Base-by-base conservation (phyloP, 768 basidiomycete species). In the Boletus sensibilis region DNA sequence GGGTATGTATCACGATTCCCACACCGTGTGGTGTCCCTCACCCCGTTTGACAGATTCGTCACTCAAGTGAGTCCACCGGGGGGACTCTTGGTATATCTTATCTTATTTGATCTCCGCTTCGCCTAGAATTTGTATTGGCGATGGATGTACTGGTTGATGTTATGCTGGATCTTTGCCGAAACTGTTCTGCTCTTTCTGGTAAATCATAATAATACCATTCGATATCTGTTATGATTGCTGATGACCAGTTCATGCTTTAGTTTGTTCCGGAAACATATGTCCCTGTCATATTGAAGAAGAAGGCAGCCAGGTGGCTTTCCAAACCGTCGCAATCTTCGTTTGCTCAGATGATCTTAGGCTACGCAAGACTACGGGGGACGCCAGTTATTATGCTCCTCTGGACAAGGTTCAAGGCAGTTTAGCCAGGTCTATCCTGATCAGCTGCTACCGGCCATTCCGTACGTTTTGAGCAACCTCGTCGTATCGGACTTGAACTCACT, bases 401-500 rank as follows among this genome's bases (percentile, higher is more conserved):
- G 92, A 93, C 48, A 73, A 68, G 38, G 68, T 72, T 5, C 69
- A 82, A 21, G 73, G 71, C 31, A 77, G 74, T 41, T 66, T 92
- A 11, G 27, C 68, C 4, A 60, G 62, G 13, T 79, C 83, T 1
- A 74, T 93, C 29, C 31, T 76, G 14, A 62, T 82, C 55, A 90
- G 86, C 60, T 85, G 85, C 59, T 85, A 79, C 51, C 83, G 75
- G 8, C 90, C 92, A 1, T 92, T 94, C 68, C 74, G 90, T 90
- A 66, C 50, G 87, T 73, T 33, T 33, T 20, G 18, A 29, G 3
- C 18, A 33, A 10, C 29, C 23, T 16, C 13, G 6, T 3, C 20
- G 20, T 14, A 4, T 29, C 7, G 2, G 2, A n/a, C 27, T 47
- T 18, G 45, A 21, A 53, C 12, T 20, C 10, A 42, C 10, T 45